Base-by-base conservation (phyloP, 2,329 filamentous ascomycete species). In the Sporothrix phasma region DNA sequence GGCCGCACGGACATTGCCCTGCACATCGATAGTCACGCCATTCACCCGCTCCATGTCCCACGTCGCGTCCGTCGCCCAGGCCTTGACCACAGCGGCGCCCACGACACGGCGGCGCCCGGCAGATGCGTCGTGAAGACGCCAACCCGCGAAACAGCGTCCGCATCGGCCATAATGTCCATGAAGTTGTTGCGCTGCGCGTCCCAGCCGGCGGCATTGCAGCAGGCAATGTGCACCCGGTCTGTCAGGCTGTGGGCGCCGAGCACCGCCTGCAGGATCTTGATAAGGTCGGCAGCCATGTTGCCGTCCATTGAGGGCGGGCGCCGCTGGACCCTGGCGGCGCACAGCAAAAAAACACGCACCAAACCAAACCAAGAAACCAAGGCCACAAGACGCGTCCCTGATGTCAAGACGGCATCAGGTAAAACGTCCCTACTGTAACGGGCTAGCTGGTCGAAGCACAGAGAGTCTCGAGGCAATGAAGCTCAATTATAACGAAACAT, bases 121-220 rank as follows among this genome's bases (percentile, higher is more conserved):
- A 73, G 72, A 68, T 79, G 76, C 7, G 71, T 70, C 3, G 77
- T 79, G n/a, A 77, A 72, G 6, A 76, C 70, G 65, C 74, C 75
- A 11, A 79, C 69, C 49, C 74, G 71, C 13, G 67, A 64, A 47
- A 68, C 66, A 31, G 69, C 66, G 24, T 69, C 70, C 5, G 13
- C 13, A 62, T 69, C 70, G 66, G 68, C 69, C 61, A 66, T 63
- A 49, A 72, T 71, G 26, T 26, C 29, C n/a, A 19, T 15, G 34
- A 41, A 54, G 89, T 64, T 63, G 46, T 62, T 37, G 68, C 64
- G 61, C 67, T 67, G 67, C 60, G 61, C 8, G 56, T 65, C 29
- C 76, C 77, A 79, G 29, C 77, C 78, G 1, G 74, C 76, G 19
- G 73, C 76, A 53, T 80, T 78, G 66, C 78, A 80, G 72, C 76